These are phyloP conservation scores for Tolypocladium paradoxum DNA, from an alignment of 2,329 filamentous ascomycete species.

Conservation along the genomic window DNA sequence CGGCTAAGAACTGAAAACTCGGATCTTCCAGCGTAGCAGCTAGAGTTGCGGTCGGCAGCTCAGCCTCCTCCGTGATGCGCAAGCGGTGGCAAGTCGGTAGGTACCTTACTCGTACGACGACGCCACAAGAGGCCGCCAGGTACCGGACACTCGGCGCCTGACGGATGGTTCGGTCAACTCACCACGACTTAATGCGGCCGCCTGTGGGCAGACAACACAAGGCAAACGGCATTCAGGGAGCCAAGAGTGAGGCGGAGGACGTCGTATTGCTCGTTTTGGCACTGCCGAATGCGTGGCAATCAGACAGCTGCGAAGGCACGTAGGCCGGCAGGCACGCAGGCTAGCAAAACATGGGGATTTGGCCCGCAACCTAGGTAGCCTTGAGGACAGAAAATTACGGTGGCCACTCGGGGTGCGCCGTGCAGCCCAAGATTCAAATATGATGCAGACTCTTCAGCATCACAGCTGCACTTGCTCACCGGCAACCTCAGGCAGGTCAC, in stretches of 20 bases:
- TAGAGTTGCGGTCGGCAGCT: not conserved
- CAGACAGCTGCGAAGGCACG: not conserved
- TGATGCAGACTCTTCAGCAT: no score
- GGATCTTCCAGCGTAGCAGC: not conserved
- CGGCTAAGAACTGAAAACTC: no score
- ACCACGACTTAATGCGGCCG: not conserved
- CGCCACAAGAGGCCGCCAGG: not conserved
- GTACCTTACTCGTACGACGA: not conserved
- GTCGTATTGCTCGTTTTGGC: not conserved
- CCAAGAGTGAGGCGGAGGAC: not conserved
- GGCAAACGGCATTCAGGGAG: not conserved
- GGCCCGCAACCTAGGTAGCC: no score
- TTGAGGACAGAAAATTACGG: no score
- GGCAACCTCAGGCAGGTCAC: no score
- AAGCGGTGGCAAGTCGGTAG: not conserved
- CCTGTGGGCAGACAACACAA: not conserved
- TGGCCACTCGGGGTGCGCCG: no score
- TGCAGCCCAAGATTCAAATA: no score
- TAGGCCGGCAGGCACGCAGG: not conserved
- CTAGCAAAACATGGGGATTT: not conserved
- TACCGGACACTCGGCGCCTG: not conserved
- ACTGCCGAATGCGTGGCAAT: not conserved
- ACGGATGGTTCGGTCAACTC: not conserved
- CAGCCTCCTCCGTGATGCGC: not conserved
- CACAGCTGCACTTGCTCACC: no score